Percentiles rank a stretch among this genome's conserved stretches.
Conservation (phyloP, 2,329 filamentous ascomycete genomes). For the Macrophomina tecta region DNA sequence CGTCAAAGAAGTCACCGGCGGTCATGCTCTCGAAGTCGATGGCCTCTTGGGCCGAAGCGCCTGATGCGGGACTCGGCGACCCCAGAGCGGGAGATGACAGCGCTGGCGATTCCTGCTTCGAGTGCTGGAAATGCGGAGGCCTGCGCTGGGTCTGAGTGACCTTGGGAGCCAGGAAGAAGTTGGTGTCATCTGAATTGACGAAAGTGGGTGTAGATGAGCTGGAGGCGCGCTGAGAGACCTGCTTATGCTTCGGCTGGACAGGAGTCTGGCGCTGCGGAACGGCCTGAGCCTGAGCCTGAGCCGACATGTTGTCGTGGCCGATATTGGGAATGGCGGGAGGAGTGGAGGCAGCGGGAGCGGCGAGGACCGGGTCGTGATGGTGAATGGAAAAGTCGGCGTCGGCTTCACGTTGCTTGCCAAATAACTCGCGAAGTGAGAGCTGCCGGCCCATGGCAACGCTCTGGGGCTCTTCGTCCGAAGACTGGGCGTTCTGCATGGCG, state of each 20-base stretch:
- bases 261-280: neutral
- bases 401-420: conserved; percentile 60
- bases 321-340: neutral
- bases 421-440: conserved; percentile 59
- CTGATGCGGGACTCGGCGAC: too few relatives aligned
- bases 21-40: neutral
- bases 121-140: neutral
- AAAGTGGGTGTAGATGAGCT: conserved; percentile 27
- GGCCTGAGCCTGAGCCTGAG: neutral
- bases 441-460: conserved; percentile 59
- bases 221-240: neutral
- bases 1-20: neutral
- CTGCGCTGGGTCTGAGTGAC: neutral
- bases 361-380: conserved; percentile 41
- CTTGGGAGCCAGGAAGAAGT: conserved; percentile 31
- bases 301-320: neutral
- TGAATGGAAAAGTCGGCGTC: conserved; percentile 59
- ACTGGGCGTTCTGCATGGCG: conserved; percentile 30
- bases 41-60: neutral
- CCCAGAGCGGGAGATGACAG: too few relatives aligned
- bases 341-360: neutral
- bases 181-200: conserved; percentile 32
- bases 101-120: neutral
- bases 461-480: conserved; percentile 39
- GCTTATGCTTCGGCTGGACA: too few relatives aligned